These are phyloP conservation scores for Wickerhamomyces bisporus DNA, from an alignment of 805 yeast species.

Conservation along the genomic window DNA sequence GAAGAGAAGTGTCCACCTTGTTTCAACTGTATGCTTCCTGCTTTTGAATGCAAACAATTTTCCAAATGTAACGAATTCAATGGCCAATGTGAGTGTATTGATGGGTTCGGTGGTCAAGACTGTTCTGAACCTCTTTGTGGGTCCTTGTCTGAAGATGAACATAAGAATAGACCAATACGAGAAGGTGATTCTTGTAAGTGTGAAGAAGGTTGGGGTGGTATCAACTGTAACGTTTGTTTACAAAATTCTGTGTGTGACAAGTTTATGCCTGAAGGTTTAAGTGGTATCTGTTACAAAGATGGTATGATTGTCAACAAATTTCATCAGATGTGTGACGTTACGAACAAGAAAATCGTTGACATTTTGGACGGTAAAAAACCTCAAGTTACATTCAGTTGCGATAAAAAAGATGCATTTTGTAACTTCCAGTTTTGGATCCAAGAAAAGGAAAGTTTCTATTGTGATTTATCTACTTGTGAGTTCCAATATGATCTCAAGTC, in stretches of 20 bases:
- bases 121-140: conserved; percentile 90
- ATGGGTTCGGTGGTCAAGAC: conserved; percentile 92
- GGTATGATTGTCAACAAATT: conserved; percentile 78
- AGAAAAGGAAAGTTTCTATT: conserved; percentile 81
- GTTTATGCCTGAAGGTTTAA: conserved; percentile 79
- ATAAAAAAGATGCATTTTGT: conserved; percentile 58
- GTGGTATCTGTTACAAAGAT: conserved; percentile 84
- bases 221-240: conserved; percentile 86
- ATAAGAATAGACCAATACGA: conserved; percentile 55
- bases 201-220: conserved; percentile 86
- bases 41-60: conserved; percentile 85
- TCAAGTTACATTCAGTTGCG: conserved; percentile 89
- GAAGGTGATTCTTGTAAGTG: conserved; percentile 56
- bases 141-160: conserved; percentile 54
- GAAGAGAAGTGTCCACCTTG: conserved; percentile 72
- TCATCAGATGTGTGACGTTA: conserved; percentile 92
- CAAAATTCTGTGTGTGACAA: conserved; percentile 72
- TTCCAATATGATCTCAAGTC: conserved; percentile 55
- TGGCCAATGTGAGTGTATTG: conserved; percentile 88
- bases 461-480: conserved; percentile 73
- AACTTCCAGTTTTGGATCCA: conserved; percentile 97
- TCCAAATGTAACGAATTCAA: conserved; percentile 83
- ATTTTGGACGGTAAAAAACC: conserved; percentile 79
- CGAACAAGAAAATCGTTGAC: conserved; percentile 78
- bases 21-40: conserved; percentile 91